Evolutionary conservation across 1,284 basidiomycete species (phyloP).

Genomic region (Irpex sp.): DNA sequence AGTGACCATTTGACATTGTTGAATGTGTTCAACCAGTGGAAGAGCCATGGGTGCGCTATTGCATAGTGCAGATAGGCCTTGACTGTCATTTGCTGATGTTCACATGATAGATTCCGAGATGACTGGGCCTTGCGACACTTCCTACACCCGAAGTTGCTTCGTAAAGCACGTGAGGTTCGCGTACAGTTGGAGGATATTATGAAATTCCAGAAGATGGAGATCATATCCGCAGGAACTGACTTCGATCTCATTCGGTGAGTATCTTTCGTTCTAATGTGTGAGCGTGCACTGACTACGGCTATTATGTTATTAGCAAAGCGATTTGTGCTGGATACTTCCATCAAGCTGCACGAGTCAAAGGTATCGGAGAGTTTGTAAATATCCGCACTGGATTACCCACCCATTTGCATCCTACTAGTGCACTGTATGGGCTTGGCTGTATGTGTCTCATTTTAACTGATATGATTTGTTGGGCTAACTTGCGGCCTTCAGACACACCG

Average conservation of each 20-base stretch:
- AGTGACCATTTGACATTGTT: conserved; percentile 95
- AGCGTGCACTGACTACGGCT: conserved; percentile 2
- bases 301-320: conserved; percentile 68
- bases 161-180: conserved; percentile 96
- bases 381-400: conserved; percentile 93
- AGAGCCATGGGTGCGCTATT: conserved; percentile 75
- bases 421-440: conserved; percentile 95
- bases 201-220: conserved; percentile 94
- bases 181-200: conserved; percentile 97
- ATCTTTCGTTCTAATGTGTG: background rate
- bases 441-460: no score
- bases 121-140: conserved; percentile 96
- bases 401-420: conserved; percentile 94
- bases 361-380: conserved; percentile 98
- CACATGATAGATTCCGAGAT: conserved; percentile 68
- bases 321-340: conserved; percentile 99
- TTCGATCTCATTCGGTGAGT: conserved; percentile 87
- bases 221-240: conserved; percentile 90
- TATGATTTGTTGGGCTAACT: no score
- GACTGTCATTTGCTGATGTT: background rate
- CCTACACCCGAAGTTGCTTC: conserved; percentile 91
- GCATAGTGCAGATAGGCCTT: background rate
- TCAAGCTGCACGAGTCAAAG: conserved; percentile 96
- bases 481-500: conserved; percentile 69
- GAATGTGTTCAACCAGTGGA: conserved; percentile 99